Percentiles rank a stretch among this genome's conserved stretches.
These are phyloP conservation scores for Cyberlindnera euphorbiae DNA, from an alignment of 805 yeast genomes.

Conservation along the genomic window DNA sequence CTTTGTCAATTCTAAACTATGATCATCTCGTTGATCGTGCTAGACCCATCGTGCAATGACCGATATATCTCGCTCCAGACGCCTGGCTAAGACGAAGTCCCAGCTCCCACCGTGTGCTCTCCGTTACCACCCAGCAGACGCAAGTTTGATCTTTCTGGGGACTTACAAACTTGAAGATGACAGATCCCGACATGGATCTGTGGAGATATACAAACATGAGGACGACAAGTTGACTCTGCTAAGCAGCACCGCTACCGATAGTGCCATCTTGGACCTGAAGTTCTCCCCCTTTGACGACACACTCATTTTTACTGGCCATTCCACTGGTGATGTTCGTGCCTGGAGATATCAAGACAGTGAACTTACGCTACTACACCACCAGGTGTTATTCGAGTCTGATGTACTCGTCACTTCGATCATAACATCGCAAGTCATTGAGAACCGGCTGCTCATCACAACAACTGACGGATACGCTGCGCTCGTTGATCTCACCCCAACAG, in stretches of 20 bases:
- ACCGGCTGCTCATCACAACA: constrained; percentile 48
- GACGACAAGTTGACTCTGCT: constrained; percentile 22
- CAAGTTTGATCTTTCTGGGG: constrained; percentile 55
- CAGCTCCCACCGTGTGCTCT: constrained; percentile 82
- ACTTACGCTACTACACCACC: constrained; percentile 24
- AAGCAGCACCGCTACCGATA: constrained; percentile 31
- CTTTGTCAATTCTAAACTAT: no score
- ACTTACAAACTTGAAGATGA: constrained; percentile 71
- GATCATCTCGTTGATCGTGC: no score
- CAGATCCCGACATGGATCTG: constrained; percentile 59
- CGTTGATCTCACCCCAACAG: constrained; percentile 27
- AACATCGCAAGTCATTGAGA: constrained; percentile 41
- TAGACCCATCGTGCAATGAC: constrained; percentile 1
- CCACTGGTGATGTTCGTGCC: constrained; percentile 66
- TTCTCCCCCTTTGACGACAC: constrained; percentile 50
- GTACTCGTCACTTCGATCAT: constrained; percentile 60
- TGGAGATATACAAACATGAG: constrained; percentile 36
- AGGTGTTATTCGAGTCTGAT: constrained; percentile 44
- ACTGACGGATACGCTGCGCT: constrained; percentile 62
- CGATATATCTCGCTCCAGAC: constrained; percentile 3
- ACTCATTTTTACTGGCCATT: constrained; percentile 61
- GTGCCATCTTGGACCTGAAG: constrained; percentile 78
- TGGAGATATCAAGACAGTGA: constrained; percentile 46
- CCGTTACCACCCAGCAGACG: constrained; percentile 49
- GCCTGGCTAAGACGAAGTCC: constrained; percentile 34